Conservation (phyloP, 2,329 filamentous ascomycete species). For the Alternaria brassicicola region DNA sequence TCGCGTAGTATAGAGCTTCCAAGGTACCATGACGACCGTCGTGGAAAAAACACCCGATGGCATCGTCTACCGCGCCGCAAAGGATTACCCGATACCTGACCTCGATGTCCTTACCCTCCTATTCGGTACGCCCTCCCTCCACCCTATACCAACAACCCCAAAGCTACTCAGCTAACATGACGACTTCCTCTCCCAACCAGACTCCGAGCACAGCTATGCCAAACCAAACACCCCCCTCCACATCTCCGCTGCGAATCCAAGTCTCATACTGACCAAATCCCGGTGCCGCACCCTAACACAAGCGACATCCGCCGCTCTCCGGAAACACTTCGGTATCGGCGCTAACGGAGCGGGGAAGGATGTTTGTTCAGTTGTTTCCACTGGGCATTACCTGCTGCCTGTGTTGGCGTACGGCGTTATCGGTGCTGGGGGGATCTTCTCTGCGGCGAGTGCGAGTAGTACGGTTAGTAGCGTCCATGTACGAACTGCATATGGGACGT, state of each 20-base stretch:
- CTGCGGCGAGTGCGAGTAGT: slow-evolving; percentile 59
- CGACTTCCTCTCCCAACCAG: slow-evolving; percentile 14
- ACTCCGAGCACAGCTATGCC: slow-evolving; percentile 40
- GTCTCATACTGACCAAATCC: slow-evolving; percentile 60
- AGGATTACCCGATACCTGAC: slow-evolving; percentile 44
- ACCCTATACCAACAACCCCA: neutral
- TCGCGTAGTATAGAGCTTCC: neutral
- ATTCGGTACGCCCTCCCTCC: slow-evolving; percentile 48
- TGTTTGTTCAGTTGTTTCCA: slow-evolving; percentile 63
- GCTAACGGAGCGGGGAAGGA: slow-evolving; percentile 53
- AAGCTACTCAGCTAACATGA: neutral
- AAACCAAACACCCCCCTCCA: slow-evolving; percentile 62
- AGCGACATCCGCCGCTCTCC: slow-evolving; percentile 62
- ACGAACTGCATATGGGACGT: no score
- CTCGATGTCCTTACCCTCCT: slow-evolving; percentile 51
- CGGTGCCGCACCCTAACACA: slow-evolving; percentile 57
- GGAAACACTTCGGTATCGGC: slow-evolving; percentile 61
- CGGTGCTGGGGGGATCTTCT: slow-evolving; percentile 65
- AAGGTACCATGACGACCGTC: slow-evolving; percentile 37
- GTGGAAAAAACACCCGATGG: slow-evolving; percentile 41
- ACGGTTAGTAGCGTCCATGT: no score
- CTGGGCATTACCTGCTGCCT: slow-evolving; percentile 62
- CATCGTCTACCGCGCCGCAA: slow-evolving; percentile 40
- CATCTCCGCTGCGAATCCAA: slow-evolving; percentile 62
- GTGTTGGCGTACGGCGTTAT: slow-evolving; percentile 63